Base-by-base conservation (phyloP, 805 yeast species). In the Clavispora vitiphila region DNA sequence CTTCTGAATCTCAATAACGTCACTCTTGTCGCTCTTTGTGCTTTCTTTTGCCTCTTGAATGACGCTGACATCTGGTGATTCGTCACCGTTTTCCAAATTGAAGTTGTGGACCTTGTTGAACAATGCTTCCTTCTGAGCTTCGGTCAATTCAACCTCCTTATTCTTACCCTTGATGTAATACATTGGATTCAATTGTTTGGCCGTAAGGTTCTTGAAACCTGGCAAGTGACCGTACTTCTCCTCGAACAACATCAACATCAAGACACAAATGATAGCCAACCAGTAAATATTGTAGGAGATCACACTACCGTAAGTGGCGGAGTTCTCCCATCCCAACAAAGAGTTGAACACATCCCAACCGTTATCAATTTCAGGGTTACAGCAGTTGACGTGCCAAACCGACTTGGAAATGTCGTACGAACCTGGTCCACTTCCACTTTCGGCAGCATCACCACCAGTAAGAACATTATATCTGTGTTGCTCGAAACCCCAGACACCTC, bases 321-420 rank as follows among this genome's bases (percentile, higher is more conserved):
- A 78, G 68, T 91, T 91, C 71, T 89, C 96, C 99, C 99, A 91
- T 48, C 98, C 99, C 49, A 91, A 72, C 43, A 91, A 65, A 21
- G 97, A 87, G 60, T 91, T 91, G 76, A 91, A 91, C 47, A 91
- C 81, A 77, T 89, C 96, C 98, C 98, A 91, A 70, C 97, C 98
- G 54, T 83, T 81, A 66, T 84, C 91, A 44, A 75, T 72, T 64
- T 84, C 90, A 35, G 97, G 97, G 67, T 89, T 89, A 72, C 98
- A 91, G 71, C 97, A 91, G 76, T 91, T 89, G 47, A 91, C 95
- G 69, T 91, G 99, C 90, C 96, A 91, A 21, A 91, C 96, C 11
- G 85, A 67, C 57, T 76, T 76, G 38, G 72, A 56, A 56, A 91
- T 78, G 65, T 91, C 82, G 67, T 91, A 91, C 20, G 97, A 83